A percentile compares a stretch with the other conserved stretches of the same genome.
These are phyloP conservation scores for Glarea lozoyensis DNA, from an alignment of 495 filamentous ascomycete genomes.

Conservation along the genomic window DNA sequence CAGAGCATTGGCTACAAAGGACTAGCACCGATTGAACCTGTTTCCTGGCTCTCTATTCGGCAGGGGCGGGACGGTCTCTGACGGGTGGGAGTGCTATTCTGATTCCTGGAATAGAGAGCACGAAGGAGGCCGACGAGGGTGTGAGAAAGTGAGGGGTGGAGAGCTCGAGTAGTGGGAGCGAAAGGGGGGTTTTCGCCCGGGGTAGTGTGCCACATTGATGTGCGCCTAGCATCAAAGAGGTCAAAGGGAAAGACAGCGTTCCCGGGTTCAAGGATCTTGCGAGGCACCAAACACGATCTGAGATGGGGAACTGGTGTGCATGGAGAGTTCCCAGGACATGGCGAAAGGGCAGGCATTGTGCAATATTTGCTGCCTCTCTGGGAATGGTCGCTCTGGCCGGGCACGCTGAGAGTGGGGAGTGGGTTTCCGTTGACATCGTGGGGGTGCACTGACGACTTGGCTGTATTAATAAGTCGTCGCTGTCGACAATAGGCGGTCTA, in stretches of 20 bases:
- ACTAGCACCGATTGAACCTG: conserved; percentile 17
- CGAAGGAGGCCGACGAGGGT: neutral
- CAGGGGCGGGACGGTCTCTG: conserved; percentile 9
- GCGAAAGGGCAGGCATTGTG: neutral
- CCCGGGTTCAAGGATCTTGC: conserved; percentile 18
- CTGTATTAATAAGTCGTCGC: no score
- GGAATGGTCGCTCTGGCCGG: neutral
- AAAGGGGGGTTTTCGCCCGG: neutral
- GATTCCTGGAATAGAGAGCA: neutral
- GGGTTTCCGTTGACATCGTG: no score
- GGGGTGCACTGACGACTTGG: no score
- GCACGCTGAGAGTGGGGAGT: no score
- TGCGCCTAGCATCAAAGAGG: conserved; percentile 15
- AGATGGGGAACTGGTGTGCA: neutral
- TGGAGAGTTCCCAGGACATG: neutral
- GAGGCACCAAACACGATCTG: conserved; percentile 16
- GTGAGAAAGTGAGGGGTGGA: neutral
- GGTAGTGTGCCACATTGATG: conserved; percentile 8
- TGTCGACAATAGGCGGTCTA: no score
- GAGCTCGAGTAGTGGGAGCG: neutral
- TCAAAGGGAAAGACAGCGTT: conserved; percentile 12
- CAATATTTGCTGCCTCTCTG: neutral
- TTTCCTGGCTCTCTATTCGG: conserved; percentile 2
- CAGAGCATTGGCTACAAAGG: conserved; percentile 9
- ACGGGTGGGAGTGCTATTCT: conserved; percentile 8